A percentile compares a stretch with the other conserved stretches of the same genome.
phyloP scores from a whole-genome alignment of 306 rosid species.

The Canavalia gladiata region DNA sequence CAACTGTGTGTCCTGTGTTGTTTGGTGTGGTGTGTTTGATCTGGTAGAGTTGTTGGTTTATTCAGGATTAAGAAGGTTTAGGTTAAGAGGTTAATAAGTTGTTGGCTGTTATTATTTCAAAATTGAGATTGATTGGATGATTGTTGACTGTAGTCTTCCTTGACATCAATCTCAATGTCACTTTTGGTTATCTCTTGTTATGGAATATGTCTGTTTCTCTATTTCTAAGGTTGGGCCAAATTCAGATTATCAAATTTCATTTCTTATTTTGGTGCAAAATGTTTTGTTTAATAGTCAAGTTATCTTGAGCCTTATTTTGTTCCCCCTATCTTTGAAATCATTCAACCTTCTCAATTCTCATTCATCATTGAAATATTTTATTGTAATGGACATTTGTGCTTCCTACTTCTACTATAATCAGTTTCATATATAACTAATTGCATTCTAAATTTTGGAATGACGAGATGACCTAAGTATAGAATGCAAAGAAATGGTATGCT shows the following conservation, averaged over 20 bases:
- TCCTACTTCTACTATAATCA: too few species aligned
- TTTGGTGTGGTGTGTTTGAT: constrained; percentile 22
- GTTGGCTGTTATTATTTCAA: constrained; percentile 17
- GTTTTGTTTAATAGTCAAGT: constrained; percentile 7
- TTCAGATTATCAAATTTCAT: background rate
- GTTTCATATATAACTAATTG: too few species aligned
- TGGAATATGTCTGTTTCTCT: constrained; percentile 16
- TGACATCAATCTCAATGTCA: constrained; percentile 57
- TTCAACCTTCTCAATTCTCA: background rate
- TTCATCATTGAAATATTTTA: background rate
- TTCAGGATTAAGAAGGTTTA: constrained; percentile 11
- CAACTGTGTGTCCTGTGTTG: background rate
- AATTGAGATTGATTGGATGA: constrained; percentile 54
- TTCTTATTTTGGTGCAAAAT: background rate
- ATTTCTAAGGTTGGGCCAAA: constrained; percentile 2
- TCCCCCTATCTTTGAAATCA: background rate
- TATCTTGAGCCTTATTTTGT: background rate
- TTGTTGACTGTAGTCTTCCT: constrained; percentile 40
- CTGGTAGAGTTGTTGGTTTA: background rate
- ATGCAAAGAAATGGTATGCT: background rate
- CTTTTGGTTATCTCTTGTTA: constrained; percentile 19
- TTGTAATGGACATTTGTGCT: background rate
- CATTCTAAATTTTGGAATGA: too few species aligned
- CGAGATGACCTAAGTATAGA: background rate
- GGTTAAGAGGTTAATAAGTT: background rate